A percentile compares a stretch with the other conserved stretches of the same genome.
These are phyloP conservation scores for Brassica juncea DNA, from an alignment of 345 rosid species.

Conservation along the genomic window DNA sequence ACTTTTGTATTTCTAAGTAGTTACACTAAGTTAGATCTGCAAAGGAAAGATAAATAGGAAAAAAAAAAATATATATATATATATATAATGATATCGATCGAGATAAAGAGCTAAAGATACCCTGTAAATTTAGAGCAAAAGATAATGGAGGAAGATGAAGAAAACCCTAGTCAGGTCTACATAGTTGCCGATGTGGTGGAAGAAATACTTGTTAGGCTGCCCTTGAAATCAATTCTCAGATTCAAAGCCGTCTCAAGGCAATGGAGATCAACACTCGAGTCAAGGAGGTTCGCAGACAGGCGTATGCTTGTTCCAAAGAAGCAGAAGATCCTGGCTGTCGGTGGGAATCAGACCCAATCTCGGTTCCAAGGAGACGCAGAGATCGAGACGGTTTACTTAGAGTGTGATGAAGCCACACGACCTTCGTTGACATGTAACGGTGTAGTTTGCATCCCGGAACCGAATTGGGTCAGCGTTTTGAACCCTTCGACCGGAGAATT, in stretches of 20 bases:
- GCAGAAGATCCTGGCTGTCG: not conserved
- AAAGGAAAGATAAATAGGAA: not conserved
- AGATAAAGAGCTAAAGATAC: not conserved
- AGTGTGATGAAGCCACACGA: not conserved
- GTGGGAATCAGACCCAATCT: not conserved
- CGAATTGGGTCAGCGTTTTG: not conserved
- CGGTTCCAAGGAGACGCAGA: constrained; percentile 10
- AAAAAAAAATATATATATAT: too few relatives aligned
- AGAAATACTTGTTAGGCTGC: not conserved
- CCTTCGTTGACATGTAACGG: constrained; percentile 3
- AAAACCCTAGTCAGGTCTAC: not conserved
- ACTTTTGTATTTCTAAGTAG: too few relatives aligned
- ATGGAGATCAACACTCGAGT: not conserved
- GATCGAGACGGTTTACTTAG: not conserved
- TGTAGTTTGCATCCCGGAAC: constrained; percentile 18
- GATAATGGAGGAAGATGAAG: not conserved
- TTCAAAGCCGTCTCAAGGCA: constrained; percentile 2
- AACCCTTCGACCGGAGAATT: constrained; percentile 14
- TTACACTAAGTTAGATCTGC: not conserved
- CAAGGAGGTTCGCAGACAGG: not conserved
- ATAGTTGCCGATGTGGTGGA: not conserved
- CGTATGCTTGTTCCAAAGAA: not conserved
- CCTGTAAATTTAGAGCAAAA: not conserved
- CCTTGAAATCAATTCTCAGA: not conserved
- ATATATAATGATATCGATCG: too few relatives aligned